These are phyloP conservation scores for Agrostemma githago DNA, from an alignment of 148 eudicot species.

Conservation along the genomic window DNA sequence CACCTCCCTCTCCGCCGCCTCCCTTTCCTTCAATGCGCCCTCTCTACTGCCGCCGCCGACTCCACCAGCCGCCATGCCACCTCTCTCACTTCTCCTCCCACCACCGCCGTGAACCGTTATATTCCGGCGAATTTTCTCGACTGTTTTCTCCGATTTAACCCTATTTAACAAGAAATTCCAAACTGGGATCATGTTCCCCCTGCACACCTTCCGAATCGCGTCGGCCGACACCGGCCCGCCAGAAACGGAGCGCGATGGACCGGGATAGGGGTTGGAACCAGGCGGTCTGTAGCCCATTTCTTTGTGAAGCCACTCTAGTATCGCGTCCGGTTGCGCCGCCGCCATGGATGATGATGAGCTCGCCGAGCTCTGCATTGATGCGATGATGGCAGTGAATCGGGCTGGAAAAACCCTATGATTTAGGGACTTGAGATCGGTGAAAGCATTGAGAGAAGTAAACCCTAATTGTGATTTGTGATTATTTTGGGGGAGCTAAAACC, in stretches of 20 bases:
- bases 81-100: slow-evolving; percentile 39
- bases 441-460: not conserved
- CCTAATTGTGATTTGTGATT: not conserved
- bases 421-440: slow-evolving; percentile 15
- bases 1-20: slow-evolving; percentile 85
- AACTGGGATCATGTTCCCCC: slow-evolving; percentile 96
- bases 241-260: slow-evolving; percentile 40
- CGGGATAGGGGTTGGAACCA: slow-evolving; percentile 42
- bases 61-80: slow-evolving; percentile 22
- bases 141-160: slow-evolving; percentile 94
- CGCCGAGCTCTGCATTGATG: slow-evolving; percentile 48
- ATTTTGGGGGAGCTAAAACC: slow-evolving; percentile 8
- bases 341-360: slow-evolving; percentile 31
- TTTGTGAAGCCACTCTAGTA: slow-evolving; percentile 79
- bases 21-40: slow-evolving; percentile 67
- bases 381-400: not conserved
- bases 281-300: slow-evolving; percentile 88
- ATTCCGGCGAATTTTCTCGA: slow-evolving; percentile 69
- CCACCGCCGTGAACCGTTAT: slow-evolving; percentile 62
- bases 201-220: slow-evolving; percentile 63
- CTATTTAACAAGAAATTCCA: slow-evolving; percentile 73
- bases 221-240: slow-evolving; percentile 26
- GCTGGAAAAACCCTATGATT: slow-evolving; percentile 20
- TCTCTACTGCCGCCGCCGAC: slow-evolving; percentile 37
- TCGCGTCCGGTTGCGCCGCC: slow-evolving; percentile 69